These are phyloP conservation scores for Phoma sp. DNA, from an alignment of 2,329 filamentous ascomycete genomes.

Conservation along the genomic window DNA sequence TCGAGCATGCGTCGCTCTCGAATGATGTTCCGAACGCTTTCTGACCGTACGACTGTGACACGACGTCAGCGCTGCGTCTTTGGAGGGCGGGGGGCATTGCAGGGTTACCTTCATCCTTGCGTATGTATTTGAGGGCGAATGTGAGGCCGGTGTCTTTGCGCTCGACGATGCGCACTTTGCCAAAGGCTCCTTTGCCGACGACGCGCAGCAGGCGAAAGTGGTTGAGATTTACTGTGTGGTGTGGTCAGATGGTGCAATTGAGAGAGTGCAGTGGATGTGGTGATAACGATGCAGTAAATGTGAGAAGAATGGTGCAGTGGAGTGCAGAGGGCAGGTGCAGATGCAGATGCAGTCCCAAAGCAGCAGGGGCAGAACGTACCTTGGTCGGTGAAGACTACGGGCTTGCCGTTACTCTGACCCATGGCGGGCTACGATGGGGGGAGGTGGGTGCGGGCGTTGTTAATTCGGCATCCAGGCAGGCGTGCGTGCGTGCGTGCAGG, in stretches of 20 bases:
- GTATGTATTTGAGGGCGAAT: conserved; percentile 97
- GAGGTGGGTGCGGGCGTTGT: conserved; percentile 3
- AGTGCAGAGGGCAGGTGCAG: background rate
- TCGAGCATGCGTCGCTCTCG: conserved; percentile 97
- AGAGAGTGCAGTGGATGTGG: conserved; percentile 18
- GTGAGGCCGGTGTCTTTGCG: conserved; percentile 92
- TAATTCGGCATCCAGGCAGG: conserved; percentile 13
- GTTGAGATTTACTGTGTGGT: conserved; percentile 81
- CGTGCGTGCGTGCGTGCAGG: background rate
- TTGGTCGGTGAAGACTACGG: conserved; percentile 90
- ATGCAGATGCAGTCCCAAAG: background rate
- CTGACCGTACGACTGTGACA: conserved; percentile 84
- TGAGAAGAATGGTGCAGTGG: background rate
- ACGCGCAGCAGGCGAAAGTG: conserved; percentile 95
- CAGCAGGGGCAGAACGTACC: conserved; percentile 60
- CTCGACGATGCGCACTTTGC: conserved; percentile 98
- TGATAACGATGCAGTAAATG: conserved; percentile 2
- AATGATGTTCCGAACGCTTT: conserved; percentile 98
- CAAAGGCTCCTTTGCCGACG: conserved; percentile 96
- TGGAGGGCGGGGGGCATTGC: background rate
- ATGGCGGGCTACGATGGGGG: conserved; percentile 58
- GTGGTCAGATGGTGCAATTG: conserved; percentile 9
- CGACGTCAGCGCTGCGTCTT: conserved; percentile 32
- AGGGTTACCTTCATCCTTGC: conserved; percentile 90
- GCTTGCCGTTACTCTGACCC: conserved; percentile 96